Base-by-base conservation (phyloP, 2,329 filamentous ascomycete genomes). In the Botrytis fabae region DNA sequence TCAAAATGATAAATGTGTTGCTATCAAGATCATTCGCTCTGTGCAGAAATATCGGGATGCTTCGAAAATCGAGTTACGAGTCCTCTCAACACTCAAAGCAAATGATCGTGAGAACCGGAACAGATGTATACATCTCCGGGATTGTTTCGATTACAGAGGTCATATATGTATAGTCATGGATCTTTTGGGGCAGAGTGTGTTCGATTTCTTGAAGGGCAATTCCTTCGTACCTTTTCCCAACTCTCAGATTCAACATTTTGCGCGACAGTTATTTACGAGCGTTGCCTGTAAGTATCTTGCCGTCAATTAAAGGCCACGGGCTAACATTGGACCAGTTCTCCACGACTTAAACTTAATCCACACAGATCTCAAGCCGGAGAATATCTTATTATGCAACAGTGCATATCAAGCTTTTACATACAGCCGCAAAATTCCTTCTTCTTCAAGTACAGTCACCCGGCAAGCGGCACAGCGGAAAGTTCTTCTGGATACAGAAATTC, bases 11-110 rank as follows among this genome's bases (percentile, higher is more conserved):
- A 93, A 95, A 81, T 81, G 86, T 8, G 97, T 97, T 57, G 96
- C 96, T 48, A 94, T 99, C 83, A 99, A 99, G 83, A 97, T 99
- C 82, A 98, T 99, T 77, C 92, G 96, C 78, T 98, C 96, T 1
- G 96, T 99, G 20, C 96, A 97, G 80, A 99, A 99, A 82, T 99
- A 99, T 81, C 92, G 96, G 64, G 96, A 99, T 83, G 96, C 96
- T 51, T 97, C 93, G 14, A 90, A 94, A 76, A 99, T 99, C 78
- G 96, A 99, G 82, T 86, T 99, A 51, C 90, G 96, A 74, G 96
- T 99, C 6, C 85, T 99, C 20, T 94, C 95, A 73, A 99, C 96
- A 0, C 85, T 99, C 64, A 92, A 95, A 77, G 93, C 93, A 61
- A 98, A 98, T 81, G 96, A 99, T 81, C 89, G 91, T 74, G 89